Evolutionary conservation across 2,329 filamentous ascomycete genomes (phyloP), one percentile per base, ranked within the genome.

Genomic region (Venturia asperata): DNA sequence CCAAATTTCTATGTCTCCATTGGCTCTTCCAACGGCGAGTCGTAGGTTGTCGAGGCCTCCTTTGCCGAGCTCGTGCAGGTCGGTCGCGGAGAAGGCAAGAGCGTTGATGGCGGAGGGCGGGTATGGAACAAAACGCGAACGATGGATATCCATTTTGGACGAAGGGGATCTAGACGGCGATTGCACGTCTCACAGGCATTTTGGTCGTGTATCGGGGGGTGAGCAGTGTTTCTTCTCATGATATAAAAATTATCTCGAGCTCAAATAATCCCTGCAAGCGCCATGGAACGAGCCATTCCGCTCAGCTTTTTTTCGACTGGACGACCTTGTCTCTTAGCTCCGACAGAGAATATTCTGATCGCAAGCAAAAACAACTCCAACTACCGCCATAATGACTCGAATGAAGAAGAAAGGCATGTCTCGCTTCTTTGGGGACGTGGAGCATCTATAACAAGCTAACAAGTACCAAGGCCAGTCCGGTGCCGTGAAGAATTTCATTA

Each of bases 1-100:
- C 94, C 94, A 99, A 69, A 99, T 92, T 78, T 99, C 94, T 70
- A 99, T 94, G 73, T 96, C 91, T 70, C 94, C 94, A 75, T 97
- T 97, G 66, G 91, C 89, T 69, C 94, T 88, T 67, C 94, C 94
- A 71, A 99, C 85, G 1, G 94, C 94, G 64, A 97, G 84, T 70
- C 92, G 86, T 65, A 91, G 82, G 67, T 81, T 84, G 27, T 83
- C 81, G 71, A 77, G 82, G 37, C 71, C 69, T 30, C 71, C 71
- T 70, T 58, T 72, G 70, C 70, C 74, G 69, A 64, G 61, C 70
- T 74, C 80, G 63, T 77, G 76, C 71, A 82, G 80, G 76, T 81
- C 68, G 56, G 72, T 80, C 24, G 89, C 82, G 6, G 94, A 96
- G 76, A 99, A 97, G 70, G 93, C 91, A 74, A 97, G 85, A 68